Evolutionary conservation across 352 stramenopile species (phyloP).

Genomic region (Pythium pectinolyticum): DNA sequence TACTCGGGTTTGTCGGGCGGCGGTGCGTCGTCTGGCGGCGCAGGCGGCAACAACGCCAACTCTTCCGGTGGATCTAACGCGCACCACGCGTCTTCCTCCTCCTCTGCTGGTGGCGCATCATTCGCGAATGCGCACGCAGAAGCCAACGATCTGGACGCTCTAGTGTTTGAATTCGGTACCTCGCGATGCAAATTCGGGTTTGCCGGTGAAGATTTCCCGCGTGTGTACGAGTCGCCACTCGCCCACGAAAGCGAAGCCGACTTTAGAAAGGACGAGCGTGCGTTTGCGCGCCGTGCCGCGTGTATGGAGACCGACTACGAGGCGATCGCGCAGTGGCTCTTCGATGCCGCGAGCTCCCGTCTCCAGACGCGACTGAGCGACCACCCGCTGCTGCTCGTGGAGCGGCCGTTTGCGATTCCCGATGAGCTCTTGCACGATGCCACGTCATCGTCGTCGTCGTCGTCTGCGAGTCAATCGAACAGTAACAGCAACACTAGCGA

Average conservation of each 20-base stretch:
- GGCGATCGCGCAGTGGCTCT: slow-evolving; percentile 68
- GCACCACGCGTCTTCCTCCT: neutral
- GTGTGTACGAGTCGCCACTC: slow-evolving; percentile 58
- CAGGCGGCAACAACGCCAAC: neutral
- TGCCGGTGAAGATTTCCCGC: slow-evolving; percentile 86
- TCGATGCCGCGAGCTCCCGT: slow-evolving; percentile 42
- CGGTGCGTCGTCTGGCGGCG: slow-evolving; percentile 7
- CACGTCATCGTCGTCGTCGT: too few relatives aligned
- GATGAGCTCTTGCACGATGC: slow-evolving; percentile 36
- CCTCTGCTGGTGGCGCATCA: slow-evolving; percentile 2
- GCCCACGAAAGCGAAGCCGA: slow-evolving; percentile 1
- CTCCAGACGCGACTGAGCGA: slow-evolving; percentile 63
- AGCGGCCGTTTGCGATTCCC: slow-evolving; percentile 60
- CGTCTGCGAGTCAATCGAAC: neutral
- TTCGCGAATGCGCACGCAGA: slow-evolving; percentile 58
- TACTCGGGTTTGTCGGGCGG: slow-evolving; percentile 18
- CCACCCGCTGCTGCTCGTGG: slow-evolving; percentile 64
- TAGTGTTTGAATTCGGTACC: slow-evolving; percentile 82
- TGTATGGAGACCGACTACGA: slow-evolving; percentile 60
- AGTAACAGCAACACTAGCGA: too few relatives aligned
- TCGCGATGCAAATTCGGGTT: slow-evolving; percentile 81
- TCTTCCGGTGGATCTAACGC: neutral
- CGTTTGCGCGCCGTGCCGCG: slow-evolving; percentile 30
- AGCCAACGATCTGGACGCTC: slow-evolving; percentile 72
- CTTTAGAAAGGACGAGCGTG: slow-evolving; percentile 24